Percentiles rank a stretch among this genome's conserved stretches.
These are phyloP conservation scores for Fabrea salina DNA, from an alignment of 169 alveolate genomes.

Conservation along the genomic window DNA sequence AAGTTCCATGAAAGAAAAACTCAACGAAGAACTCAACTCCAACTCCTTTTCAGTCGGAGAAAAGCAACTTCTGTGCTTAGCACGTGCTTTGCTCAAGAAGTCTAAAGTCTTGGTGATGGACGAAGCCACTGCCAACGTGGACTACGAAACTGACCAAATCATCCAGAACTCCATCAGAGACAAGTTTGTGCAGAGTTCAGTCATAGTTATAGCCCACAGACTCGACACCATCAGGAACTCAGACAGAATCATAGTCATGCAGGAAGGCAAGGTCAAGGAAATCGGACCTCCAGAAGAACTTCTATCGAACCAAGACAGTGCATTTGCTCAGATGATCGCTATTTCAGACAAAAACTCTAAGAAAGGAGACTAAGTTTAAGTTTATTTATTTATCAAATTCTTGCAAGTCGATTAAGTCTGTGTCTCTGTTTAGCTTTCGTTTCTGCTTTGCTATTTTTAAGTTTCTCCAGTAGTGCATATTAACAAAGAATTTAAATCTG, in stretches of 20 bases:
- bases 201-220: conserved; percentile 91
- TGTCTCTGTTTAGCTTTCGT: too few species aligned
- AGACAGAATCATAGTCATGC: conserved; percentile 82
- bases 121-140: conserved; percentile 84
- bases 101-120: conserved; percentile 77
- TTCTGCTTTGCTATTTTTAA: too few species aligned
- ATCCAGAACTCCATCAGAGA: conserved; percentile 61
- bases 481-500: too few species aligned
- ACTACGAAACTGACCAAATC: conserved; percentile 70
- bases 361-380: too few species aligned
- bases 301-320: too few species aligned
- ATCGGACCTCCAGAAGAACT: conserved; percentile 45
- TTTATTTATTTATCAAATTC: too few species aligned
- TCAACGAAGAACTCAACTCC: conserved; percentile 40
- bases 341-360: too few species aligned
- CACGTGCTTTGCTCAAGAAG: conserved; percentile 66
- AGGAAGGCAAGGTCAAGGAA: conserved; percentile 73
- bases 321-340: too few species aligned
- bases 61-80: conserved; percentile 62
- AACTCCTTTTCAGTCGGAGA: conserved; percentile 55
- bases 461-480: too few species aligned
- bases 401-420: too few species aligned
- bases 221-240: conserved; percentile 84
- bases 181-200: conserved; percentile 71
- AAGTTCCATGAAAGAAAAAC: background rate